These are phyloP conservation scores for Lupinus albus DNA, from an alignment of 306 rosid species.

Conservation along the genomic window DNA sequence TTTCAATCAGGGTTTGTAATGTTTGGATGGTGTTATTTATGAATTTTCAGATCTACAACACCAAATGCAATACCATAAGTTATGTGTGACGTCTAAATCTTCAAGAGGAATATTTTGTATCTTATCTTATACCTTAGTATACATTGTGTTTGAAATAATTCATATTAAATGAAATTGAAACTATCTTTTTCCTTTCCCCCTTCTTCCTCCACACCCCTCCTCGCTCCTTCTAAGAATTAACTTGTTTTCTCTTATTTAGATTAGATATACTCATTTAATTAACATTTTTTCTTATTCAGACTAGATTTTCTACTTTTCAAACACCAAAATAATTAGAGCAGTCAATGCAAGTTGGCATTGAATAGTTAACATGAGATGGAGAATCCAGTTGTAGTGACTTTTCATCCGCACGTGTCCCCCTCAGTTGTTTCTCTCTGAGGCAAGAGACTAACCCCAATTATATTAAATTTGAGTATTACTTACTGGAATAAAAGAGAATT, in stretches of 20 bases:
- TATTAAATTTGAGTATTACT: too few species aligned
- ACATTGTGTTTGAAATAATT: constrained; percentile 12
- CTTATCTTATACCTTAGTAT: constrained; percentile 1
- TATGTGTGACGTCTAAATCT: constrained; percentile 16
- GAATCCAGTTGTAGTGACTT: not conserved
- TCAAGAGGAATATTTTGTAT: constrained; percentile 25
- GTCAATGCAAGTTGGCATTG: not conserved
- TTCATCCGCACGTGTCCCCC: not conserved
- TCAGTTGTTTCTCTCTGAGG: too few species aligned
- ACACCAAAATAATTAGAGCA: not conserved
- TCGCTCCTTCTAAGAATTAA: not conserved
- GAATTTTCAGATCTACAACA: not conserved
- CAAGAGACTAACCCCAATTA: too few species aligned
- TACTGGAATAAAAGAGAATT: too few species aligned
- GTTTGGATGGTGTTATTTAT: constrained; percentile 37
- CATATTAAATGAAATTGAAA: constrained; percentile 5
- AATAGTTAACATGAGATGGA: not conserved
- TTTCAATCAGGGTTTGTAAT: constrained; percentile 40
- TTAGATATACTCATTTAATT: too few species aligned
- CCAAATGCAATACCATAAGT: not conserved
- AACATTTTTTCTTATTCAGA: too few species aligned
- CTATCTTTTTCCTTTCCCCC: not conserved
- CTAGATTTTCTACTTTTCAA: too few species aligned
- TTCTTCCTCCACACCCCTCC: not conserved
- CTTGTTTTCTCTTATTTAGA: too few species aligned